Percentiles rank a stretch among this genome's conserved stretches.
Evolutionary conservation across 176 grass and related monocot genomes (phyloP).

Genomic region (Cenchrus fungigraminus): DNA sequence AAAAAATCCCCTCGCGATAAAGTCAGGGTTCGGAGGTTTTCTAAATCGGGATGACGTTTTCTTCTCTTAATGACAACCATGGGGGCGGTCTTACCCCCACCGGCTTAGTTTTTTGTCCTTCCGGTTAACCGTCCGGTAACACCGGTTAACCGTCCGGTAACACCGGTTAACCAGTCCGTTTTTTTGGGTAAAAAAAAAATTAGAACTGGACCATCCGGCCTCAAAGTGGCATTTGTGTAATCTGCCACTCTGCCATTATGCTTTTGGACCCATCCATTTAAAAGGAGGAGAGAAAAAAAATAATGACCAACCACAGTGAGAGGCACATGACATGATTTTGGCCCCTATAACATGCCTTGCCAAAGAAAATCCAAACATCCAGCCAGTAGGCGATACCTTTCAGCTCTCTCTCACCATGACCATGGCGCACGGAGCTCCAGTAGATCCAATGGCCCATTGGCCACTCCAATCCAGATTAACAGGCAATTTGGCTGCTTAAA

Average conservation of each 20-base stretch:
- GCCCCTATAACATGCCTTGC: not conserved
- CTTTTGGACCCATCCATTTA: conserved; percentile 7
- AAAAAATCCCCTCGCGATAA: too few species aligned
- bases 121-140: too few species aligned
- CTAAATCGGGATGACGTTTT: too few species aligned
- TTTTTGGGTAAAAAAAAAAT: not conserved
- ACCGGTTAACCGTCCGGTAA: too few species aligned
- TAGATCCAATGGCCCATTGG: conserved; percentile 14
- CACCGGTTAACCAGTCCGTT: too few species aligned
- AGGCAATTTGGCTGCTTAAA: conserved; percentile 17
- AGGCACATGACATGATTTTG: conserved; percentile 28
- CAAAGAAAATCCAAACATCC: conserved; percentile 2
- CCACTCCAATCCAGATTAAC: conserved; percentile 32
- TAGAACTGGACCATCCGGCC: not conserved
- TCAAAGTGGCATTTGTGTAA: conserved; percentile 15
- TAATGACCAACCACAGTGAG: not conserved
- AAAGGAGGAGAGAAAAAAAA: not conserved
- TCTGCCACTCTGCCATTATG: not conserved
- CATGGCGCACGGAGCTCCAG: conserved; percentile 9
- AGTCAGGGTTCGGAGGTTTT: too few species aligned
- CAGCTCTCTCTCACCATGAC: not conserved
- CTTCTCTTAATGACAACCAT: too few species aligned
- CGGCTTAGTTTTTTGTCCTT: too few species aligned
- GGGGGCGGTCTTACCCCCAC: too few species aligned
- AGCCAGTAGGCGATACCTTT: not conserved